These are phyloP conservation scores for Colletotrichum karsti DNA, from an alignment of 2,329 filamentous ascomycete genomes.

Conservation along the genomic window DNA sequence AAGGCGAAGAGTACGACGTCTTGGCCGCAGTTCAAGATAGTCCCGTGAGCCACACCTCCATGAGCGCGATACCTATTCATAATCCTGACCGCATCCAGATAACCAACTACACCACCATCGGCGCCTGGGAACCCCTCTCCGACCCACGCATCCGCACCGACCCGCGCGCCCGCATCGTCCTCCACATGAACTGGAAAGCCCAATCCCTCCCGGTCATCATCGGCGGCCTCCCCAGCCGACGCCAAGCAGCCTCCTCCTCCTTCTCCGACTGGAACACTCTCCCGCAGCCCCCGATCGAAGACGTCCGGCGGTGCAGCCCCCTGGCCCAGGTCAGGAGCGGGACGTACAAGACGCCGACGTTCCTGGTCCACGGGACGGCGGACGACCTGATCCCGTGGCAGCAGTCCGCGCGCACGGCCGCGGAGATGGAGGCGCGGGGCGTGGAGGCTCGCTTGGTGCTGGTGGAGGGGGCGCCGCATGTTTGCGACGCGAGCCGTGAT, in stretches of 20 bases:
- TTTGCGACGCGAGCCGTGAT: conserved; percentile 7
- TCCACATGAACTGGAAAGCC: conserved; percentile 52
- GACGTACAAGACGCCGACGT: conserved; percentile 15
- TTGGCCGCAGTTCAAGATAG: conserved; percentile 33
- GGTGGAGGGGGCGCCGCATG: not conserved
- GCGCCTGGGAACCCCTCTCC: conserved; percentile 11
- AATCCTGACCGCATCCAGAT: not conserved
- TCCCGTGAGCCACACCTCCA: not conserved
- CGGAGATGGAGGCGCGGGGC: not conserved
- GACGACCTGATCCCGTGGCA: conserved; percentile 27
- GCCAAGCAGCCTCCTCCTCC: not conserved
- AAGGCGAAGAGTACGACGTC: conserved; percentile 35
- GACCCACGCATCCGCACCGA: conserved; percentile 34
- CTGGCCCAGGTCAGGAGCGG: conserved; percentile 18
- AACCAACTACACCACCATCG: not conserved
- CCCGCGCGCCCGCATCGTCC: conserved; percentile 43
- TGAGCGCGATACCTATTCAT: not conserved
- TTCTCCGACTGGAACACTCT: conserved; percentile 14
- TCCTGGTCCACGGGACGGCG: conserved; percentile 17
- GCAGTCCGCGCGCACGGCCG: not conserved
- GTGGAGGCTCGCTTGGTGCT: not conserved
- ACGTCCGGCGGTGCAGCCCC: conserved; percentile 19
- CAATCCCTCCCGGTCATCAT: conserved; percentile 46
- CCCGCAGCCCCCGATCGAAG: conserved; percentile 7
- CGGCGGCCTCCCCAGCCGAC: conserved; percentile 33